Conservation (phyloP, 345 rosid genomes). For the Populus davidiana region DNA sequence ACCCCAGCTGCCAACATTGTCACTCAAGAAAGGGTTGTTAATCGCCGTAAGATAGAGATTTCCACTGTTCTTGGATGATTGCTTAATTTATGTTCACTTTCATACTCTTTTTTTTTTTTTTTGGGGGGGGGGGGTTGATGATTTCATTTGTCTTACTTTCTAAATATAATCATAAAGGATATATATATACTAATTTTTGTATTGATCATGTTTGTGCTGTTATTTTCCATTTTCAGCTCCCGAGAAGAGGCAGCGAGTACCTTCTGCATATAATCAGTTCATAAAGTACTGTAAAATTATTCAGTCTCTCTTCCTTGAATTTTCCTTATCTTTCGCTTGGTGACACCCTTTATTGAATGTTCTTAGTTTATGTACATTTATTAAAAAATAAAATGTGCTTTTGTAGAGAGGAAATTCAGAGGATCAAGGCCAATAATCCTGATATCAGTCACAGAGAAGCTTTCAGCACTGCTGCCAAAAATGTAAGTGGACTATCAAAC, state of each 20-base stretch:
- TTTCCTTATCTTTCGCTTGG: background rate
- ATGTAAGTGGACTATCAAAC: constrained; percentile 45
- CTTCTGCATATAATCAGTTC: constrained; percentile 98
- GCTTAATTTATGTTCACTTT: background rate
- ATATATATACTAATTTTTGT: background rate
- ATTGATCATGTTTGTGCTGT: constrained; percentile 10
- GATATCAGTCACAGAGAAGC: constrained; percentile 98
- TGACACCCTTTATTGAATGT: background rate
- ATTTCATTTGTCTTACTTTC: background rate
- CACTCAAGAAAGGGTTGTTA: constrained; percentile 53
- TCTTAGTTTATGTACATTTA: background rate
- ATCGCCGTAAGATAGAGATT: constrained; percentile 58
- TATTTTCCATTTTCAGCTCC: constrained; percentile 59
- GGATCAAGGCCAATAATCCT: constrained; percentile 96
- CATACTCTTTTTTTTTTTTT: background rate
- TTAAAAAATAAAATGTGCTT: background rate
- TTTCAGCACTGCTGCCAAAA: constrained; percentile 97
- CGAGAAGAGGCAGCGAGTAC: constrained; percentile 97
- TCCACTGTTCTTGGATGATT: background rate
- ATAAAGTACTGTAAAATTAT: constrained; percentile 53
- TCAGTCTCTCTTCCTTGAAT: background rate
- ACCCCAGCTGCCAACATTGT: constrained; percentile 23
- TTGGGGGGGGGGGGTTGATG: no score
- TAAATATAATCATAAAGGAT: background rate
- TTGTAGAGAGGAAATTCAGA: constrained; percentile 90